Evolutionary conservation across 2,329 filamentous ascomycete genomes (phyloP), one percentile per base, ranked within the genome.

Genomic region (Botrytis sinoallii): DNA sequence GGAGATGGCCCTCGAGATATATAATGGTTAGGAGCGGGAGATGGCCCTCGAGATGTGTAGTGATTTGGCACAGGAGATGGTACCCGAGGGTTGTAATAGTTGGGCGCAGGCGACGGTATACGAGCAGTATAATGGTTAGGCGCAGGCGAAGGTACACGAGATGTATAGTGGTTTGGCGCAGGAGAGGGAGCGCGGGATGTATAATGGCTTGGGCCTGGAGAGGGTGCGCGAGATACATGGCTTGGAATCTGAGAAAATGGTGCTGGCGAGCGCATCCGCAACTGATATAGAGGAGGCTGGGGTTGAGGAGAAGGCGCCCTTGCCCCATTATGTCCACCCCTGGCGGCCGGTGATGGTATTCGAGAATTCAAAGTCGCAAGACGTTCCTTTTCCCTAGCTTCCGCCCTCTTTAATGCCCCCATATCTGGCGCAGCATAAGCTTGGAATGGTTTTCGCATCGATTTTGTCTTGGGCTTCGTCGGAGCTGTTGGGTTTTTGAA

Each of bases 381-480:
- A 64, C 75, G 79, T 40, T 81, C 78, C 74, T 81, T 76, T 70
- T 80, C 80, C 66, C 76, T 72, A 16, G 77, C 35, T 57, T 81
- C 79, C 60, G 77, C 78, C 60, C 79, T 88, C 74, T 89, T 87
- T 77, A 90, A 88, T 48, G 88, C 88, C 25, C 87, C 90, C 22
- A 88, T 89, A 81, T 91, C 89, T 40, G 90, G 90, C 38, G 89
- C 89, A 52, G 89, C 84, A 79, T 92, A 92, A 57, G 90, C 89
- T 80, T 91, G 88, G 78, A 91, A 92, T 0, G 90, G 89, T 76
- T 90, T 91, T 76, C 90, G 87, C 78, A 90, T 91, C 1, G 88
- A 87, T 81, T 86, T 90, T 35, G 87, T 86, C 80, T 91, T 82
- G 12, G 78, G 68, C 57, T 79, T 79, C 59, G 82, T 70, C 74